Evolutionary conservation across 2,329 filamentous ascomycete species (phyloP), one percentile per base, ranked within the genome.

Genomic region (Colletotrichum lupini): DNA sequence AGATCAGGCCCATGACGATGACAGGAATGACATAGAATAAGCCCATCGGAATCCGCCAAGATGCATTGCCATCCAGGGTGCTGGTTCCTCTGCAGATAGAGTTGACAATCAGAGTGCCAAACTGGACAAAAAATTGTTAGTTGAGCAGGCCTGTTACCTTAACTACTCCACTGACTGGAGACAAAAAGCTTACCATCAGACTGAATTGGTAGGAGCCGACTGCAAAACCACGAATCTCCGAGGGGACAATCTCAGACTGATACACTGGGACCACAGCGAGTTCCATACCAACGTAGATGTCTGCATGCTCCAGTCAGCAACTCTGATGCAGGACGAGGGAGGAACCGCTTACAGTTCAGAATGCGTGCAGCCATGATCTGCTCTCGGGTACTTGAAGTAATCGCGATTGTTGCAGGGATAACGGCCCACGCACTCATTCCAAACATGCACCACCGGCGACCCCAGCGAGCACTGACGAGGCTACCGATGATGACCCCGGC

Each of bases 281-380:
- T 68, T 85, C 82, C 79, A 83, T 84, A 9, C 83, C 83, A 22
- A 84, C 76, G 58, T 85, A 84, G 22, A 82, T 69, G 62, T 83
- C 72, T 74, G 35, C 5, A 12, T 22, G 7, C 16, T 16, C 7
- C 19, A 5, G 14, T 73, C 53, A 72, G 62, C 30, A 32, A 32
- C 30, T 32, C 30, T 9, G 9, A 4, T 32, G 30, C 8, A 32
- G 30, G 30, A 32, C 30, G 30, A 30, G 8, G 30, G 30, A 32
- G 30, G 11, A 32, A 32, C 30, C 30, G 9, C 71, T 8, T 58
- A 74, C 67, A 83, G 64, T 83, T 82, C 14, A 85, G 77, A 7
- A 83, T 81, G 2, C 82, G 79, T 0, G 77, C 82, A 3, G 78
- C 79, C 70, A 84, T 75, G 22, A 83, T 81, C 65, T 84, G 81